Evolutionary conservation across 2,329 filamentous ascomycete genomes (phyloP), one percentile per base, ranked within the genome.

Genomic region (Verticillium tricorpus): DNA sequence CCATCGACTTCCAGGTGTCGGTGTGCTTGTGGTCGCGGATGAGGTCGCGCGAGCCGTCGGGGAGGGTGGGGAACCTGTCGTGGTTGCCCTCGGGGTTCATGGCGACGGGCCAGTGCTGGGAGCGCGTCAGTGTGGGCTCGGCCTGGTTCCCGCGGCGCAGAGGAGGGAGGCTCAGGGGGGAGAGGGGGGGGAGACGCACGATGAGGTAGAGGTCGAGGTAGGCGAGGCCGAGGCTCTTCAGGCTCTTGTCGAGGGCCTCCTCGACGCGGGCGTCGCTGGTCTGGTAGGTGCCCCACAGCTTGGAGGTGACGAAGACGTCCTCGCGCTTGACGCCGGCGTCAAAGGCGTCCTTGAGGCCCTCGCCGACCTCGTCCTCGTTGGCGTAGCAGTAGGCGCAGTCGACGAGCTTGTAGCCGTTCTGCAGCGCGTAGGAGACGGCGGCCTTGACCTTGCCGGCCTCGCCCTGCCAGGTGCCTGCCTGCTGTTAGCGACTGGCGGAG

Each of bases 251-350:
- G 39, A 95, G 81, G 39, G 84, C 87, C 69, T 89, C 78, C 75
- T 90, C 87, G 6, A 87, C 87, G 7, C 88, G 82, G 34, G 66
- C 67, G 40, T 63, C 64, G 52, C 62, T 64, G 39, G 85, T 85
- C 74, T 89, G 88, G 78, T 90, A 93, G 58, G 90, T 92, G 70
- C 87, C 89, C 90, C 92, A 96, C 40, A 93, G 84, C 82, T 96
- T 96, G 70, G 88, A 92, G 60, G 91, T 90, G 63, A 96, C 85
- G 77, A 95, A 96, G 64, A 96, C 77, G 62, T 96, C 90, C 73
- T 90, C 85, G 64, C 92, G 85, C 82, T 89, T 90, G 69, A 90
- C 80, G 28, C 91, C 91, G 5, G 85, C 78, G 31, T 79, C 81
- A 70, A 94, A 86, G 34, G 89, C 91, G 61, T 90, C 87, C 72